Base-by-base conservation (phyloP, 805 yeast genomes). In the Saccharomycopsis capsularis region DNA sequence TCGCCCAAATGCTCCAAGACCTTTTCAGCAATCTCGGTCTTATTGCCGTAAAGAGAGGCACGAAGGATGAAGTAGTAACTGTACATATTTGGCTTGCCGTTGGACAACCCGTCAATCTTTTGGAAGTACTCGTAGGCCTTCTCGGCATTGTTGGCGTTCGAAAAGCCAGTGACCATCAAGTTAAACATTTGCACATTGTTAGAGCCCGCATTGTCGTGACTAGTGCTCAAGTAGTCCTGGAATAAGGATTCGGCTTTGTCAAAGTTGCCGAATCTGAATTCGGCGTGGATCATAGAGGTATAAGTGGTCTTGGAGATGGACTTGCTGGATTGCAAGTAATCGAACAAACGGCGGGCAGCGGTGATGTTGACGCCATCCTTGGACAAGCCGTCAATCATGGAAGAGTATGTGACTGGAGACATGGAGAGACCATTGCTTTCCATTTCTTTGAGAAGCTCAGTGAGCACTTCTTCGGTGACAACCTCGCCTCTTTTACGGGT, bases 301-400 rank as follows among this genome's bases (percentile, higher is more conserved):
- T 41, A 51, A 53, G 36, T 35, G 2, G 49, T 36, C 62, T 63
- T 48, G 74, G 61, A 62, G 70, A 71, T 40, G 68, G 64, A 52
- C 78, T 66, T 67, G 78, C 66, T 6, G 76, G 40, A 51, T 56
- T 65, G 62, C 64, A 77, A 66, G 45, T 63, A 59, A 15, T 71
- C 66, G 57, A 73, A 76, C 24, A 82, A 56, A 1, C 58, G 55
- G 40, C 82, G 66, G 0, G 85, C 85, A n/a, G 78, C 71, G 13
- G 64, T 68, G 9, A 73, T 57, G 47, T 78, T 71, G 35, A 66
- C 50, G n/a, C 72, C 69, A 45, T 71, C 69, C 56, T 69, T 69
- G 50, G 73, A 66, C 51, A 82, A 68, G 13, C 79, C 79, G 46
- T 72, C 74, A 50, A 82, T 66, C 32, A 84, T 65, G 9, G 79